Evolutionary conservation across 176 grass and related monocot species (phyloP), one percentile per base, ranked within the genome.

Genomic region (Melocanna baccifera): DNA sequence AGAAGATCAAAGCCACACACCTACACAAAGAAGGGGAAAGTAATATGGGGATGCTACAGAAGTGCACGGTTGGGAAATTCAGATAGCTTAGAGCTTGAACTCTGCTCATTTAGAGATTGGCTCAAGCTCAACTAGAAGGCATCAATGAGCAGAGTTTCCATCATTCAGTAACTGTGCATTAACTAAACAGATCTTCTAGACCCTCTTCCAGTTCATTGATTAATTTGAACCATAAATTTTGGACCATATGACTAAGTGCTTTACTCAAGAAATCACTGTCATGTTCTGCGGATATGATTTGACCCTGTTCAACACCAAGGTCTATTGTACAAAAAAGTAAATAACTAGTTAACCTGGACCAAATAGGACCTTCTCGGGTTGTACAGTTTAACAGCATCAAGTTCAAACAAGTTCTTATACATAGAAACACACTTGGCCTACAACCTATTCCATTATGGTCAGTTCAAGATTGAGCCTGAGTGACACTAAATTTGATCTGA

Each of bases 1-100:
- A 97, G 86, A 81, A 94, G 88, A 93, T 94, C 92, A 88, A 97
- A 97, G 50, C 95, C 95, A 80, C 95, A 97, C 26, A 97, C 95
- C 95, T 97, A 83, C 73, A 91, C 51, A 72, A 83, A 80, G 51
- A 77, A 76, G 39, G 32, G 46, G 80, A n/a, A 67, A 52, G 12
- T 71, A 45, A 58, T 37, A 82, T 57, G 40, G 55, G 18, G 12
- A 50, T 67, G 62, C 62, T 50, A 36, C 7, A 7, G 55, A 68
- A 18, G 20, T 69, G 79, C 3, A 28, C 26, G 2, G 5, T n/a
- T 69, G 67, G 25, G 41, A 47, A 64, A 47, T 75, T 36, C 68
- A 63, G 57, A 74, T 62, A 62, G 55, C 42, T 63, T 73, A 13
- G 69, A 67, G n/a, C 47, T 42, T 12, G 45, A 43, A 28, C 5